Percentiles rank a stretch among this genome's conserved stretches.
Conservation (phyloP, 176 grass and related monocot species). For the Carex pumila region DNA sequence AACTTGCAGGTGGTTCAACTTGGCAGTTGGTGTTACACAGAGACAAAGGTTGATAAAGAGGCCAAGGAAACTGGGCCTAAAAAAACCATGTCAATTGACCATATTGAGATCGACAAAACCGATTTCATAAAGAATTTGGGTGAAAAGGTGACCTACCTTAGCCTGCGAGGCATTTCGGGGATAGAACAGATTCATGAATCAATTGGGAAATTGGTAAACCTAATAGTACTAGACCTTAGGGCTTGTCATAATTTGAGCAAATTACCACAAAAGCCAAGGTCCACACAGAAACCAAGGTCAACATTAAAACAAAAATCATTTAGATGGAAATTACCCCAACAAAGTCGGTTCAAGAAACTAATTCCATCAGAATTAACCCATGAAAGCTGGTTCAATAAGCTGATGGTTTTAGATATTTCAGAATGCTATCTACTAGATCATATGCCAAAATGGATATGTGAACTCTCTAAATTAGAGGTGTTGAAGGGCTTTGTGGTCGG, state of each 20-base stretch:
- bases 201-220: not conserved
- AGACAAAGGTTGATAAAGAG: not conserved
- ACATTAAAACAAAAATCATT: no score
- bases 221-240: not conserved
- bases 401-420: no score
- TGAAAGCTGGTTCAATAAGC: no score
- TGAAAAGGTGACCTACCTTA: conserved; percentile 42
- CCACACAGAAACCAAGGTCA: no score
- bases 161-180: conserved; percentile 33
- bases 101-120: not conserved
- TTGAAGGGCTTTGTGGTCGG: no score
- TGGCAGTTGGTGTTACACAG: not conserved
- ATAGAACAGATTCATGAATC: conserved; percentile 1
- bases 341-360: no score
- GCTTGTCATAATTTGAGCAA: conserved; percentile 23
- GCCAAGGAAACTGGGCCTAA: not conserved
- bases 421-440: no score
- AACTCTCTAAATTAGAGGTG: no score
- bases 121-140: conserved; percentile 1
- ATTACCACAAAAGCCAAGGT: not conserved
- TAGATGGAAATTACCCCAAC: no score
- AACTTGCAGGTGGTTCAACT: no score
- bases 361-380: no score
- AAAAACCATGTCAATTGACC: not conserved
- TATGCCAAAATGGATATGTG: no score